These are phyloP conservation scores for Delonix regia DNA, from an alignment of 306 rosid species.

Conservation along the genomic window DNA sequence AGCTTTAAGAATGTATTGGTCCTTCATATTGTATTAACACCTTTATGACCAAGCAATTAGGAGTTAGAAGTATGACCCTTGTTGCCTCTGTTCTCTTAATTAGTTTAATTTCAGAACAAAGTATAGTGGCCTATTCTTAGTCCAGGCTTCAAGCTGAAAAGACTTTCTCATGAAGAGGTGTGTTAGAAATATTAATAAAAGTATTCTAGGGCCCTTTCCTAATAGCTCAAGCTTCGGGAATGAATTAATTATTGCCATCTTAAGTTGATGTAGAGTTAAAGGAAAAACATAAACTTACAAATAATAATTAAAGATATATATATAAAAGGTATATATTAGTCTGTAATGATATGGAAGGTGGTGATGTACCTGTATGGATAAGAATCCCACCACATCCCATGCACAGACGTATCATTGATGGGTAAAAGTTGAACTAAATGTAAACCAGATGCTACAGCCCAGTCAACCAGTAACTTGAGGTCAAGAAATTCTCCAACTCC, in stretches of 20 bases:
- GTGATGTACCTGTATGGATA: conserved; percentile 89
- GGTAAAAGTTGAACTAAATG: conserved; percentile 97
- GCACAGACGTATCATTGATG: conserved; percentile 92
- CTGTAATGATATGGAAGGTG: conserved; percentile 9
- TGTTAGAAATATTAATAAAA: not conserved
- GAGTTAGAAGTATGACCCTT: not conserved
- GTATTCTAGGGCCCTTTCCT: not conserved
- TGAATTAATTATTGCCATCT: not conserved
- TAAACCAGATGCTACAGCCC: conserved; percentile 93
- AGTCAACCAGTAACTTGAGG: conserved; percentile 86
- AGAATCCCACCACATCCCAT: conserved; percentile 99
- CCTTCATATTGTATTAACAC: not conserved
- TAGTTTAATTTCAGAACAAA: not conserved
- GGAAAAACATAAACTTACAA: conserved; percentile 13
- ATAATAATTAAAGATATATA: conserved; percentile 2
- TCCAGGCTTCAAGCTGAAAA: not conserved
- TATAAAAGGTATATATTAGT: not conserved
- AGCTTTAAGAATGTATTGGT: not conserved
- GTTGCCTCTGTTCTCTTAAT: not conserved
- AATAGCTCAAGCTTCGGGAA: not conserved
- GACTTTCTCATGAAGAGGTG: not conserved
- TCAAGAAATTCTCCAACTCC: conserved; percentile 99
- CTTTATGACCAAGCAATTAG: not conserved
- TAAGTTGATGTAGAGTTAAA: conserved; percentile 5
- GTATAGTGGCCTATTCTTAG: not conserved